These are phyloP conservation scores for Hyaloperonospora brassicae DNA, from an alignment of 352 stramenopile species.

Conservation along the genomic window DNA sequence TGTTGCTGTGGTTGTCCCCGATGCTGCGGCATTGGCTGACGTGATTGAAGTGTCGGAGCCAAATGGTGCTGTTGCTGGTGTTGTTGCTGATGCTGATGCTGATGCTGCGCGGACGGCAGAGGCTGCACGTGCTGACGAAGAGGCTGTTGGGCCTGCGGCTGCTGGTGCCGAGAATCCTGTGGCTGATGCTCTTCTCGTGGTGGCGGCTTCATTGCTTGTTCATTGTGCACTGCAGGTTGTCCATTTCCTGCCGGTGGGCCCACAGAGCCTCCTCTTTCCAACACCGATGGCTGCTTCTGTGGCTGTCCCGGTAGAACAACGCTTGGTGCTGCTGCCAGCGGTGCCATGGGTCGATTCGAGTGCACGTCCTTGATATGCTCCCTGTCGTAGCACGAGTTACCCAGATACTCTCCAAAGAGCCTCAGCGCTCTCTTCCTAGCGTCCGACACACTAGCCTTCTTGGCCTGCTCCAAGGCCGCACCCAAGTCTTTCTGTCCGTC, in stretches of 20 bases:
- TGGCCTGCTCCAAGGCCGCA: conserved; percentile 71
- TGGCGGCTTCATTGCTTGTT: background rate
- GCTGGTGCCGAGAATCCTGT: conserved; percentile 5
- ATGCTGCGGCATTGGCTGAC: conserved; percentile 9
- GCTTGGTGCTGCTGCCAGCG: conserved; percentile 14
- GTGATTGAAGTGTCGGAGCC: conserved; percentile 8
- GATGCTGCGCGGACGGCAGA: conserved; percentile 2
- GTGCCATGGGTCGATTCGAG: conserved; percentile 35
- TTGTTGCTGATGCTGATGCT: conserved; percentile 2
- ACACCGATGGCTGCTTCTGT: no score
- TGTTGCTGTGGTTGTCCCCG: conserved; percentile 13
- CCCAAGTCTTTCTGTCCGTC: conserved; percentile 71
- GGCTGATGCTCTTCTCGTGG: conserved; percentile 11
- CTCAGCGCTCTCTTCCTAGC: conserved; percentile 68
- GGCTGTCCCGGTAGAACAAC: conserved; percentile 17
- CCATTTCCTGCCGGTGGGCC: conserved; percentile 1
- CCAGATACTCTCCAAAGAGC: conserved; percentile 80
- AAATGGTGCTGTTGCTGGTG: conserved; percentile 6
- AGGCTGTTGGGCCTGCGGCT: conserved; percentile 4
- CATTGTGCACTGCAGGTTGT: conserved; percentile 5
- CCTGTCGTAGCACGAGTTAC: conserved; percentile 84
- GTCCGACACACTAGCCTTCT: conserved; percentile 85
- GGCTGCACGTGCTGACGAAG: conserved; percentile 7
- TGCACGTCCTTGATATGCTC: conserved; percentile 77
- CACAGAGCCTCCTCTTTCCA: background rate